Percentiles rank a stretch among this genome's conserved stretches.
Conservation (phyloP, 805 yeast species). For the Starmera amethionina region DNA sequence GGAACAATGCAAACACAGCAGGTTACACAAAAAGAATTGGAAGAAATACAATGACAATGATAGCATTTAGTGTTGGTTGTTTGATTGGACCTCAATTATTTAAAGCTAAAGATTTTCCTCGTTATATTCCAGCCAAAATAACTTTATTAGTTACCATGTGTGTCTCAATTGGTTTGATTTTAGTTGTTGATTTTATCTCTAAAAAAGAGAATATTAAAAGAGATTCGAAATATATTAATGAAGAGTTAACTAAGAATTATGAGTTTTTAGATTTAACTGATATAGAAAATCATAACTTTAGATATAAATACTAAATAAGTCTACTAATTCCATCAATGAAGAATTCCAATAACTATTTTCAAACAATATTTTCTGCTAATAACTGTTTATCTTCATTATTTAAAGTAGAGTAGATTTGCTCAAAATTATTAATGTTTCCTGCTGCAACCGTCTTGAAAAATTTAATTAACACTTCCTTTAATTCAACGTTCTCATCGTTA, state of each 20-base stretch:
- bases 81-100: constrained; percentile 57
- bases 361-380: constrained; percentile 39
- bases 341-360: constrained; percentile 2
- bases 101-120: constrained; percentile 36
- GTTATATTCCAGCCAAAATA: constrained; percentile 47
- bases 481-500: constrained; percentile 6
- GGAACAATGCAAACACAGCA: constrained; percentile 51
- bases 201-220: constrained; percentile 38
- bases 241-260: neutral
- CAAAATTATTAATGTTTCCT: constrained; percentile 41
- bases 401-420: constrained; percentile 36
- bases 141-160: constrained; percentile 42
- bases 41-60: constrained; percentile 42
- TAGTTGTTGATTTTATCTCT: constrained; percentile 30
- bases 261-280: constrained; percentile 1
- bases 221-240: constrained; percentile 18
- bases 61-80: constrained; percentile 43
- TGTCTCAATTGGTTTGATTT: constrained; percentile 30
- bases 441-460: constrained; percentile 51
- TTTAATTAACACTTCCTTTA: constrained; percentile 29
- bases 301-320: neutral
- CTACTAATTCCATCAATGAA: neutral
- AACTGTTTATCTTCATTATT: constrained; percentile 43
- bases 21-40: constrained; percentile 47
- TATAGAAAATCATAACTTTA: constrained; percentile 1